Percentiles rank a stretch among this genome's conserved stretches.
Evolutionary conservation across 257 asterid species (phyloP).

Genomic region (Jaltomata sinuosa): DNA sequence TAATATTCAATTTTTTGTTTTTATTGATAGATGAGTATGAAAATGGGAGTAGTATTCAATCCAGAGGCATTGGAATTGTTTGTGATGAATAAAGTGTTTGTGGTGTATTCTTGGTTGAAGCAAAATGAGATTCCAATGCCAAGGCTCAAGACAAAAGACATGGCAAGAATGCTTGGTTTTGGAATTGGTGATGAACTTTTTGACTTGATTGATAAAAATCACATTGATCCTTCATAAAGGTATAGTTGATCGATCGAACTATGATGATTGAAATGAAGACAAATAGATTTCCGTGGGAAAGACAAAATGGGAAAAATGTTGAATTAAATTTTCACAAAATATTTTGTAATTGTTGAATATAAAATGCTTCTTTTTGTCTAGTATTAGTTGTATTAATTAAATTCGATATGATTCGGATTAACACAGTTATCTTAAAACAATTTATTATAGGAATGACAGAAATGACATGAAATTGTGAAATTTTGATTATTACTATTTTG

Average conservation of each 20-base stretch:
- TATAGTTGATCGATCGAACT: too few relatives aligned
- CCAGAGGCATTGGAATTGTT: conserved; percentile 86
- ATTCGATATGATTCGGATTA: background rate
- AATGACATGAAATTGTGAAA: too few relatives aligned
- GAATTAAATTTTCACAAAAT: background rate
- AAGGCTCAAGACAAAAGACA: conserved; percentile 67
- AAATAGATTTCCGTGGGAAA: too few relatives aligned
- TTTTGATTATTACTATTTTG: too few relatives aligned
- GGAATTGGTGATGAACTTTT: conserved; percentile 85
- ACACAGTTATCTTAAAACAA: background rate
- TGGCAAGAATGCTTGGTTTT: conserved; percentile 90
- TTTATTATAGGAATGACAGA: background rate
- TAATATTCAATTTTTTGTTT: background rate
- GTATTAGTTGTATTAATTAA: background rate
- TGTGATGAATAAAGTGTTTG: conserved; percentile 62
- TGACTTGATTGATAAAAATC: conserved; percentile 48
- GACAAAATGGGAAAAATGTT: too few relatives aligned
- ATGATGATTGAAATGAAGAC: too few relatives aligned
- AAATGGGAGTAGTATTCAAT: conserved; percentile 76
- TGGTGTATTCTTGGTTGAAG: conserved; percentile 69
- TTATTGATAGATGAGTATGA: conserved; percentile 55
- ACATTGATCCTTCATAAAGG: background rate
- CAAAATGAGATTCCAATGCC: conserved; percentile 46
- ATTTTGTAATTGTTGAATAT: background rate
- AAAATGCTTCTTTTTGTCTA: background rate